Evolutionary conservation across 2,329 filamentous ascomycete genomes (phyloP).

Genomic region (Talaromyces sp.): DNA sequence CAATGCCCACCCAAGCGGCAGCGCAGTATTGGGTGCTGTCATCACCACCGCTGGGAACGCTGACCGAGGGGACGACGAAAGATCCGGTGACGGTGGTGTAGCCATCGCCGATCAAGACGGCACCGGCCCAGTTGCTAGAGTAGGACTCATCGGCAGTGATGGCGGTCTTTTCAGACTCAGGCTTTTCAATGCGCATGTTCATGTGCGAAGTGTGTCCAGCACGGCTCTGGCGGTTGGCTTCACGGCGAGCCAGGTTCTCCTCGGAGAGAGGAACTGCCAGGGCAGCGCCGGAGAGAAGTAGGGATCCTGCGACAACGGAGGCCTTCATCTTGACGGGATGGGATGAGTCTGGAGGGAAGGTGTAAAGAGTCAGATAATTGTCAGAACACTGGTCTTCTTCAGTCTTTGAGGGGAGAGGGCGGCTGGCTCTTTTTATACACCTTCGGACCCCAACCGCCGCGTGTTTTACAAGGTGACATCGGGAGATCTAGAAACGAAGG

Average conservation of each 20-base stretch:
- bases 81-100: slow-evolving; percentile 41
- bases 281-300: slow-evolving; percentile 5
- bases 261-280: slow-evolving; percentile 7
- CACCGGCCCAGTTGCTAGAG: slow-evolving; percentile 55
- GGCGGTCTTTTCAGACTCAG: not conserved
- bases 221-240: slow-evolving; percentile 2
- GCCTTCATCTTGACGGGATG: slow-evolving; percentile 4
- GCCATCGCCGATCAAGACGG: slow-evolving; percentile 46
- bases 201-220: not conserved
- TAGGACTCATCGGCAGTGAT: slow-evolving; percentile 26
- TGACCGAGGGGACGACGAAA: slow-evolving; percentile 49
- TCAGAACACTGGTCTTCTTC: not conserved
- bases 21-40: slow-evolving; percentile 33
- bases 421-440: not conserved
- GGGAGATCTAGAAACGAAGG: not conserved
- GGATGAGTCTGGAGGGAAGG: not conserved
- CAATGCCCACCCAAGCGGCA: slow-evolving; percentile 57
- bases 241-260: slow-evolving; percentile 4
- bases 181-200: slow-evolving; percentile 3
- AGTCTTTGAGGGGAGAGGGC: not conserved
- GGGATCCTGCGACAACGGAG: not conserved
- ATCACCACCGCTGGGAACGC: slow-evolving; percentile 30
- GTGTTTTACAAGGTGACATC: not conserved
- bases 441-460: not conserved
- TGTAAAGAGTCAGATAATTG: not conserved